A percentile compares a stretch with the other conserved stretches of the same genome.
These are phyloP conservation scores for Hysterium pulicare DNA, from an alignment of 2,329 filamentous ascomycete species.

Conservation along the genomic window DNA sequence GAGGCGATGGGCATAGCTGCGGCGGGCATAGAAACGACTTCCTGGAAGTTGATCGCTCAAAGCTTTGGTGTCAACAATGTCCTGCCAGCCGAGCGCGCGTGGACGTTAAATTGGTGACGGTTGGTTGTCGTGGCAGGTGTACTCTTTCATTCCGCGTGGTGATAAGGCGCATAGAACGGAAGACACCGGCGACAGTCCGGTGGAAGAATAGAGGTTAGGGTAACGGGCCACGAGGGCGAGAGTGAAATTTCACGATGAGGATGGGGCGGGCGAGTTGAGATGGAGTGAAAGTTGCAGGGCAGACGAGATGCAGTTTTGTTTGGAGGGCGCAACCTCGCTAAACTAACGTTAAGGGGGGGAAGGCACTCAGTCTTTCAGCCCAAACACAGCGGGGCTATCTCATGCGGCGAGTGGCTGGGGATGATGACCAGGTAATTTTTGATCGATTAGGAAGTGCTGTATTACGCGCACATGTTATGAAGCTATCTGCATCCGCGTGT, in stretches of 20 bases:
- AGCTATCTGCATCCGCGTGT: background rate
- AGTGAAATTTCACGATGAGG: constrained; percentile 17
- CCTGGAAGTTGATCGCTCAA: constrained; percentile 3
- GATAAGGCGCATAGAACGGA: constrained; percentile 19
- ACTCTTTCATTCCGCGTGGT: constrained; percentile 30
- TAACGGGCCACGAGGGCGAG: constrained; percentile 12
- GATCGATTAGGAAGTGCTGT: background rate
- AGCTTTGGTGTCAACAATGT: constrained; percentile 16
- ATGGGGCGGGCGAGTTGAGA: constrained; percentile 14
- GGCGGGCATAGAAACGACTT: constrained; percentile 58
- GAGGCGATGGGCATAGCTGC: constrained; percentile 62
- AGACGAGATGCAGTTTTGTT: constrained; percentile 8
- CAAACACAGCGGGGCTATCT: background rate
- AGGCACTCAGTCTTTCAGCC: background rate
- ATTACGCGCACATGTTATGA: background rate
- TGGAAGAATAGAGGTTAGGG: constrained; percentile 5
- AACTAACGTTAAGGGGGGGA: background rate
- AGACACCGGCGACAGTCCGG: constrained; percentile 23
- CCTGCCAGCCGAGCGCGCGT: constrained; percentile 33
- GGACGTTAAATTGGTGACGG: constrained; percentile 35
- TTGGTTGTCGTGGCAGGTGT: constrained; percentile 22
- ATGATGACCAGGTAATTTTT: constrained; percentile 2
- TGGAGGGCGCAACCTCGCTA: background rate
- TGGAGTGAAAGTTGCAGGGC: constrained; percentile 6
- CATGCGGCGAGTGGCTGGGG: constrained; percentile 1